A percentile compares a stretch with the other conserved stretches of the same genome.
Conservation (phyloP, 2,329 filamentous ascomycete genomes). For the Diaporthe aspalathi region DNA sequence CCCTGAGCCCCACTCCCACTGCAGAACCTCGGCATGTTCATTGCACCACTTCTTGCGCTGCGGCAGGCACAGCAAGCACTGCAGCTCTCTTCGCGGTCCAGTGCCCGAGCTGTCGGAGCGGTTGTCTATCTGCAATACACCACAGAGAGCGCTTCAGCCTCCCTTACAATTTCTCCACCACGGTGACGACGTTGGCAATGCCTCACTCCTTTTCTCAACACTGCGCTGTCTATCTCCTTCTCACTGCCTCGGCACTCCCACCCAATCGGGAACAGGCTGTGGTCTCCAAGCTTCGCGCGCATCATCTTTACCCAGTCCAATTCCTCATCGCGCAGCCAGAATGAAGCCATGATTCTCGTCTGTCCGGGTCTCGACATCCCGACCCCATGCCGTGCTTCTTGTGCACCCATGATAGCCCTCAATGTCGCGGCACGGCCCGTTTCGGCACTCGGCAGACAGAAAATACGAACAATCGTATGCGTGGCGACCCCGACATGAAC, state of each 20-base stretch:
- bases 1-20: not conserved
- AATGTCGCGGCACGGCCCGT: not conserved
- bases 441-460: not conserved
- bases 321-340: not conserved
- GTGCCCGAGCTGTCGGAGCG: too few species aligned
- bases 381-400: not conserved
- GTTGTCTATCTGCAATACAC: too few species aligned
- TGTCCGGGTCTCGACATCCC: not conserved
- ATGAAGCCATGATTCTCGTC: not conserved
- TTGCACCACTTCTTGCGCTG: not conserved
- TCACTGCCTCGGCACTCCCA: too few species aligned
- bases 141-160: too few species aligned
- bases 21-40: slow-evolving; percentile 15
- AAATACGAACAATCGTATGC: not conserved
- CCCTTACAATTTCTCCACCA: not conserved
- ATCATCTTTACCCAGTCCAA: not conserved
- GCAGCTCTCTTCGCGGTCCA: too few species aligned
- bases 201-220: not conserved
- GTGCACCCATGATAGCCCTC: not conserved
- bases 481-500: not conserved
- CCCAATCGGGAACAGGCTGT: not conserved
- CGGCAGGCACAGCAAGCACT: slow-evolving; percentile 1
- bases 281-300: not conserved
- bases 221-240: not conserved
- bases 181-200: not conserved